Percentiles rank a stretch among this genome's conserved stretches.
Conservation (phyloP, 139 green algal genomes). For the Raphidocelis subcapitata region DNA sequence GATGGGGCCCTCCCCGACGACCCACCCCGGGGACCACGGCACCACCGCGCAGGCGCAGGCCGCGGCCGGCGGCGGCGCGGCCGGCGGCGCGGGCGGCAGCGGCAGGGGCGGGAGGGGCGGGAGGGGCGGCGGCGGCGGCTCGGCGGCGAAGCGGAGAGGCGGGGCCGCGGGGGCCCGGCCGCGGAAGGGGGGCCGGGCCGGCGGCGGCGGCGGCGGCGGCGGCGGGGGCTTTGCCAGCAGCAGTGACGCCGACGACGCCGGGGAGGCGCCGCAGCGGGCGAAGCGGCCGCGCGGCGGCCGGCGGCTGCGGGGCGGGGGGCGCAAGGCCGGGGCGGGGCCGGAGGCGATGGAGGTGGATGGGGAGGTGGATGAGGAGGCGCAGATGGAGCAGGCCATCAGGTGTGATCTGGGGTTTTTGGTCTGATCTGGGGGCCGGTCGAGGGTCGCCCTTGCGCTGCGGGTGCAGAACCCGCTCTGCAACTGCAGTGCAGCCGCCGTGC, state of each 20-base stretch:
- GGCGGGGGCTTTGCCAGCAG: too few relatives aligned
- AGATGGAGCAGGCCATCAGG: not conserved
- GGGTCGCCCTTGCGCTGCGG: too few relatives aligned
- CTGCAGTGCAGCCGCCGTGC: too few relatives aligned
- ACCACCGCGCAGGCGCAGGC: conserved; percentile 2
- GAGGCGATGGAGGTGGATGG: not conserved
- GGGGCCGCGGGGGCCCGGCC: not conserved
- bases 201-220: not conserved
- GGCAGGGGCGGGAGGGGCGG: not conserved
- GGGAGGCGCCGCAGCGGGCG: not conserved
- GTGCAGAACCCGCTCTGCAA: too few relatives aligned
- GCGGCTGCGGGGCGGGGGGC: not conserved
- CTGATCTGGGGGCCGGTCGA: too few relatives aligned
- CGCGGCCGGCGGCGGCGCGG: not conserved
- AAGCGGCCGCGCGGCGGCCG: not conserved
- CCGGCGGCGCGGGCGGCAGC: not conserved
- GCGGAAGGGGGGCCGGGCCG: not conserved
- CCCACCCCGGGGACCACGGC: conserved; percentile 33
- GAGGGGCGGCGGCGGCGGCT: not conserved
- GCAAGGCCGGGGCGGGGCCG: not conserved
- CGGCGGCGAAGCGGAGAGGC: not conserved
- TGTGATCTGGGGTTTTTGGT: too few relatives aligned
- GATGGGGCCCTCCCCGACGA: conserved; percentile 48
- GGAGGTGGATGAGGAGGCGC: not conserved
- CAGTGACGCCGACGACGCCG: not conserved